Evolutionary conservation across 192 early-diverging fungal genomes (phyloP).

Genomic region (Gaertneriomyces semiglobifer): DNA sequence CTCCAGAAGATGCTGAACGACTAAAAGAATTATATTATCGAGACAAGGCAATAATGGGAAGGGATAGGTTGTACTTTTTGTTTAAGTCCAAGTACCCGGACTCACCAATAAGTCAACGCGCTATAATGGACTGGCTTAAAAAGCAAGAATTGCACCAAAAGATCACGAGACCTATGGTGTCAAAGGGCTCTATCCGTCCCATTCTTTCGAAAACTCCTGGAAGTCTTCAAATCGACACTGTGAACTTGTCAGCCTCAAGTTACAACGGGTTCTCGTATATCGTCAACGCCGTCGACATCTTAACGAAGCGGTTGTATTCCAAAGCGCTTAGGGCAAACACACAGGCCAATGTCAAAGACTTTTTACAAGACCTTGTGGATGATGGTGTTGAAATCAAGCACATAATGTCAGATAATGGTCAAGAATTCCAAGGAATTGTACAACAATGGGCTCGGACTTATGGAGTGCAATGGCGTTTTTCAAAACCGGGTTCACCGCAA

Average conservation of each 20-base stretch:
- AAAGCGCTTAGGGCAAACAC: neutral
- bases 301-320: constrained; percentile 1
- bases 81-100: neutral
- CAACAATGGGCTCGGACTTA: neutral
- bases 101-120: constrained; percentile 21
- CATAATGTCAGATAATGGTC: neutral
- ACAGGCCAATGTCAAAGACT: neutral
- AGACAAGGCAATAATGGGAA: neutral
- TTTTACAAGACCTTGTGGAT: neutral
- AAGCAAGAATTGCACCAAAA: neutral
- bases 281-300: constrained; percentile 6
- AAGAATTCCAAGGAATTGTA: neutral
- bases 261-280: constrained; percentile 2
- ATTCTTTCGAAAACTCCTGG: constrained; percentile 7
- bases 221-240: constrained; percentile 6
- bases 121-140: constrained; percentile 5
- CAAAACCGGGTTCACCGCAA: neutral
- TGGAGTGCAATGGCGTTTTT: neutral
- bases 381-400: neutral
- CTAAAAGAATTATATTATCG: constrained; percentile 8
- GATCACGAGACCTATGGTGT: neutral
- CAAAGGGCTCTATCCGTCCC: constrained; percentile 4
- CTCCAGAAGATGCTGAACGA: constrained; percentile 4
- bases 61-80: constrained; percentile 4
- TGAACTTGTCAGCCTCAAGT: neutral